Percentiles rank a stretch among this genome's conserved stretches.
Evolutionary conservation across 1,284 basidiomycete species (phyloP).

Genomic region (Malassezia cuniculi): DNA sequence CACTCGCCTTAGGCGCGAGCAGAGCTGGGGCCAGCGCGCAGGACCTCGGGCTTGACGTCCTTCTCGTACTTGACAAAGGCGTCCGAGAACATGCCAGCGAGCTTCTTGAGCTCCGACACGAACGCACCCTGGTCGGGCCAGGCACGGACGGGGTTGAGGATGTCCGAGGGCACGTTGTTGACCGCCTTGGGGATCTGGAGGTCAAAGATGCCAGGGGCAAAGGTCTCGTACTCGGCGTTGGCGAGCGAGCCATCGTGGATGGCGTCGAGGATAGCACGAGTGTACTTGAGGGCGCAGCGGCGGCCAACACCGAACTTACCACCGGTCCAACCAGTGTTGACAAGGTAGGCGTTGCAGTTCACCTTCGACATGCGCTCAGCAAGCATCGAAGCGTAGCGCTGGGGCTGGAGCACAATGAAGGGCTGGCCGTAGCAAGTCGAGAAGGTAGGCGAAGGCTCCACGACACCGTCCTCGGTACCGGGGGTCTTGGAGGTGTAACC

Average conservation of each 20-base stretch:
- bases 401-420: conserved; percentile 83
- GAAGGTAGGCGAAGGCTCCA: conserved; percentile 97
- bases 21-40: conserved; percentile 30
- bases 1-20: conserved; percentile 1
- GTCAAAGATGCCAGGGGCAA: conserved; percentile 46
- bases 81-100: conserved; percentile 43
- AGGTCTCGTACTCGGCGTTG: conserved; percentile 72
- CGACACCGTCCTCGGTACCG: conserved; percentile 92
- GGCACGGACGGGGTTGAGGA: conserved; percentile 34
- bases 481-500: conserved; percentile 77
- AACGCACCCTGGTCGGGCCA: conserved; percentile 37
- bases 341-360: conserved; percentile 90
- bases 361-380: conserved; percentile 83
- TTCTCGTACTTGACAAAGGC: conserved; percentile 41
- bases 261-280: conserved; percentile 87
- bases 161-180: conserved; percentile 27
- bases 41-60: conserved; percentile 35
- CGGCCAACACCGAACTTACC: conserved; percentile 68
- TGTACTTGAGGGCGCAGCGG: conserved; percentile 51
- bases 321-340: conserved; percentile 98
- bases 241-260: conserved; percentile 86
- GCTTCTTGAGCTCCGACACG: conserved; percentile 37
- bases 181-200: conserved; percentile 33
- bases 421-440: conserved; percentile 97
- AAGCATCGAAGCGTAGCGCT: conserved; percentile 85